Percentiles rank a stretch among this genome's conserved stretches.
Conservation (phyloP, 108 stramenopile genomes). For the Cyclotella atomus region DNA sequence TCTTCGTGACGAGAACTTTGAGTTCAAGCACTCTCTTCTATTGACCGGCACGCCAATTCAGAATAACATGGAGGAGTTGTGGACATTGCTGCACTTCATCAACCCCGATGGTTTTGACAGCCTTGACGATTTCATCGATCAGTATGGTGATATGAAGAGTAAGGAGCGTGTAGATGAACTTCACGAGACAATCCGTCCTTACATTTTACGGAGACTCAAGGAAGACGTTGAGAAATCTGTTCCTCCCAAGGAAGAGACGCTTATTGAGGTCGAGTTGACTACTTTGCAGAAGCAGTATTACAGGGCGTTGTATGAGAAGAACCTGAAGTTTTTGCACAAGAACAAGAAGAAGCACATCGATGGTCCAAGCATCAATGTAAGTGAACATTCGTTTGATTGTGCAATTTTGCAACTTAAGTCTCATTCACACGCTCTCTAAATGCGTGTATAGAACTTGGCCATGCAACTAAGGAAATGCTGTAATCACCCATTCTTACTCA, state of each 20-base stretch:
- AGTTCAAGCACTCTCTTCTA: slow-evolving; percentile 82
- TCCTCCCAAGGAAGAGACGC: slow-evolving; percentile 93
- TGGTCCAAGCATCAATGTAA: slow-evolving; percentile 64
- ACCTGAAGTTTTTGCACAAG: slow-evolving; percentile 81
- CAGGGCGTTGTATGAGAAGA: slow-evolving; percentile 94
- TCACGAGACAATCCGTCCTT: slow-evolving; percentile 89
- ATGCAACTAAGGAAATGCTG: slow-evolving; percentile 97
- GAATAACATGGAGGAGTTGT: slow-evolving; percentile 89
- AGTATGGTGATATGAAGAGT: slow-evolving; percentile 86
- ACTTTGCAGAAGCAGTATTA: slow-evolving; percentile 96
- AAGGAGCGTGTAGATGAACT: slow-evolving; percentile 84
- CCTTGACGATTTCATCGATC: slow-evolving; percentile 77
- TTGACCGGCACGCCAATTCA: slow-evolving; percentile 94
- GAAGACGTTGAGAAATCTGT: slow-evolving; percentile 94
- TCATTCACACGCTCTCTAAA: no score
- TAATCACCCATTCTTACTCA: slow-evolving; percentile 98
- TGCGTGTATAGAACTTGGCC: slow-evolving; percentile 56
- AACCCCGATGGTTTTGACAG: slow-evolving; percentile 66
- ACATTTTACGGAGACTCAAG: slow-evolving; percentile 93
- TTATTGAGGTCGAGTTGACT: slow-evolving; percentile 97
- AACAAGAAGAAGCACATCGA: slow-evolving; percentile 84
- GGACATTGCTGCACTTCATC: slow-evolving; percentile 91
- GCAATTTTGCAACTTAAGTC: no score
- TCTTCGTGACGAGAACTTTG: slow-evolving; percentile 73
- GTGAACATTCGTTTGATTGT: slow-evolving; percentile 80